These are phyloP conservation scores for Fragilariopsis cylindrus DNA, from an alignment of 108 stramenopile species.

Conservation along the genomic window DNA sequence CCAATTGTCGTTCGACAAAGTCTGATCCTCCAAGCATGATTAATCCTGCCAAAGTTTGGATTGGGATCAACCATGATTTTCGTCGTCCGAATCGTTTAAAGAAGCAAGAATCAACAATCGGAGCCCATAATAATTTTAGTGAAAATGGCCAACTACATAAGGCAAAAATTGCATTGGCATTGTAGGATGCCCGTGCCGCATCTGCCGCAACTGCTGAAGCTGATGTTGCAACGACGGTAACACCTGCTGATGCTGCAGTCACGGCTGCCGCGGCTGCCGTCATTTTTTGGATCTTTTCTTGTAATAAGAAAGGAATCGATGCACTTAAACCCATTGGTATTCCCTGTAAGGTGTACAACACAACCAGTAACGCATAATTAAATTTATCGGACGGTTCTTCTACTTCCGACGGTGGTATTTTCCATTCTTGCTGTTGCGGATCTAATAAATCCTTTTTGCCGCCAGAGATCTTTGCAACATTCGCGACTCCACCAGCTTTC, in stretches of 20 bases:
- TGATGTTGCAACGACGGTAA: conserved; percentile 27
- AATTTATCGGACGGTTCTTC: conserved; percentile 60
- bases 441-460: background rate
- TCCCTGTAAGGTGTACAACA: conserved; percentile 98
- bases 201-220: conserved; percentile 37
- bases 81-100: conserved; percentile 87
- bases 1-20: conserved; percentile 82
- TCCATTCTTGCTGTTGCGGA: background rate
- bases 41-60: conserved; percentile 91
- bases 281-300: conserved; percentile 85
- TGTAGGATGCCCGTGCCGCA: conserved; percentile 78
- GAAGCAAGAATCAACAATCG: conserved; percentile 96
- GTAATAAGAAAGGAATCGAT: conserved; percentile 95
- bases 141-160: conserved; percentile 96
- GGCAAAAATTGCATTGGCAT: conserved; percentile 95
- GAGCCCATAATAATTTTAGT: conserved; percentile 98
- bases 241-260: conserved; percentile 23
- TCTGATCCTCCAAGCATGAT: conserved; percentile 79
- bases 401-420: background rate
- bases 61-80: conserved; percentile 97
- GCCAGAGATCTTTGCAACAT: background rate
- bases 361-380: conserved; percentile 89
- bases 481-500: background rate
- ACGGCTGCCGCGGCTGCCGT: conserved; percentile 41
- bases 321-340: conserved; percentile 98